A percentile compares a stretch with the other conserved stretches of the same genome.
These are phyloP conservation scores for Globisporangium viniferum DNA, from an alignment of 352 stramenopile genomes.

Conservation along the genomic window DNA sequence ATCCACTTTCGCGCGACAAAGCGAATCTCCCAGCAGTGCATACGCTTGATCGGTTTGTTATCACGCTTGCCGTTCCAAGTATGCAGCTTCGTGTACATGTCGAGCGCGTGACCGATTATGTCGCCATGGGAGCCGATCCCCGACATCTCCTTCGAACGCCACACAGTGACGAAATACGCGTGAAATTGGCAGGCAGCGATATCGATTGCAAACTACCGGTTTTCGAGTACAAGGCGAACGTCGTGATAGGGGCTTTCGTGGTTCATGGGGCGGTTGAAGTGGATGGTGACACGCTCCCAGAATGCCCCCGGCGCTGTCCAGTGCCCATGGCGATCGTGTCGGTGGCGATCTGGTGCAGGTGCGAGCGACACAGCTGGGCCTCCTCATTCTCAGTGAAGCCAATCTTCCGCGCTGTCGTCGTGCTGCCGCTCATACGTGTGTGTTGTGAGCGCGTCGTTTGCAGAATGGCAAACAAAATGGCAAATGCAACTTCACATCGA, in stretches of 20 bases:
- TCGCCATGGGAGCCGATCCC: too few relatives aligned
- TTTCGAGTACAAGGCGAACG: not conserved
- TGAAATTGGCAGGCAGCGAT: not conserved
- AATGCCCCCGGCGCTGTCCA: not conserved
- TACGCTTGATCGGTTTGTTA: too few relatives aligned
- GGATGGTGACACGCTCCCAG: too few relatives aligned
- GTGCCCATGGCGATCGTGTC: not conserved
- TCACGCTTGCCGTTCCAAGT: too few relatives aligned
- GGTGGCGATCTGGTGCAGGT: not conserved
- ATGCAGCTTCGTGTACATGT: too few relatives aligned
- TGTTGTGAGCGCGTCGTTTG: not conserved
- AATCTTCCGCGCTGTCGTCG: not conserved
- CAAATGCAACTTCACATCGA: not conserved
- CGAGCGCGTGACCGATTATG: too few relatives aligned
- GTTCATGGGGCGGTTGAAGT: not conserved
- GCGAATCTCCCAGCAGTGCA: too few relatives aligned
- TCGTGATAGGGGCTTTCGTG: not conserved
- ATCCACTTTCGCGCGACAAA: too few relatives aligned
- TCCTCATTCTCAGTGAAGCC: not conserved
- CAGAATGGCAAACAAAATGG: not conserved
- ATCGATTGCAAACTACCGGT: not conserved
- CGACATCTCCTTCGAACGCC: not conserved
- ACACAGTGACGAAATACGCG: not conserved
- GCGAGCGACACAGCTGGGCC: not conserved
- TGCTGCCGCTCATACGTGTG: not conserved